These are phyloP conservation scores for Curvularia eragrostidis DNA, from an alignment of 2,329 filamentous ascomycete species.

Conservation along the genomic window DNA sequence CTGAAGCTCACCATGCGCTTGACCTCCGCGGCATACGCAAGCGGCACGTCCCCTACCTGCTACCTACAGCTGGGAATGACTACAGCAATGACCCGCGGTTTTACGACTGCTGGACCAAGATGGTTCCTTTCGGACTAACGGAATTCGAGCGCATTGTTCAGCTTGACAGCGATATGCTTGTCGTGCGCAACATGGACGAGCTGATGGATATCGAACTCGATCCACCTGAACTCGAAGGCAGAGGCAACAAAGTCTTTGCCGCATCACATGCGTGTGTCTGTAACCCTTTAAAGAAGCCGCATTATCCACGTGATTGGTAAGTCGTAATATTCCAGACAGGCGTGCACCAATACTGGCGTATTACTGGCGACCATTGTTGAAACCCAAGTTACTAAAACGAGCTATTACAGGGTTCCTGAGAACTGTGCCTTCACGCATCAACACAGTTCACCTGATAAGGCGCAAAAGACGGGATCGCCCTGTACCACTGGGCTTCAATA, in stretches of 20 bases:
- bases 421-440: constrained; percentile 69
- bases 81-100: constrained; percentile 81
- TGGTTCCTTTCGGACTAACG: constrained; percentile 75
- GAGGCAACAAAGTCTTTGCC: constrained; percentile 74
- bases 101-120: constrained; percentile 88
- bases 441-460: constrained; percentile 58
- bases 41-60: constrained; percentile 73
- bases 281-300: constrained; percentile 76
- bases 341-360: neutral
- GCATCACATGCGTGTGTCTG: constrained; percentile 87
- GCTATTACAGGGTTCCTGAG: constrained; percentile 54
- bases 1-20: constrained; percentile 71
- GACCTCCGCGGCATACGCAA: constrained; percentile 71
- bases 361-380: neutral
- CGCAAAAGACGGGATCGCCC: constrained; percentile 60
- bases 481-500: constrained; percentile 58
- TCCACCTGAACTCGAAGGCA: constrained; percentile 57
- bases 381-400: neutral
- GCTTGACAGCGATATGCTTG: constrained; percentile 87
- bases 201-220: constrained; percentile 83
- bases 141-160: constrained; percentile 82
- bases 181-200: constrained; percentile 85
- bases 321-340: neutral
- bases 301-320: constrained; percentile 78
- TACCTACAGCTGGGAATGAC: constrained; percentile 69